phyloP scores from a whole-genome alignment of 345 rosid genomes.

The Melaleuca alternifolia region DNA sequence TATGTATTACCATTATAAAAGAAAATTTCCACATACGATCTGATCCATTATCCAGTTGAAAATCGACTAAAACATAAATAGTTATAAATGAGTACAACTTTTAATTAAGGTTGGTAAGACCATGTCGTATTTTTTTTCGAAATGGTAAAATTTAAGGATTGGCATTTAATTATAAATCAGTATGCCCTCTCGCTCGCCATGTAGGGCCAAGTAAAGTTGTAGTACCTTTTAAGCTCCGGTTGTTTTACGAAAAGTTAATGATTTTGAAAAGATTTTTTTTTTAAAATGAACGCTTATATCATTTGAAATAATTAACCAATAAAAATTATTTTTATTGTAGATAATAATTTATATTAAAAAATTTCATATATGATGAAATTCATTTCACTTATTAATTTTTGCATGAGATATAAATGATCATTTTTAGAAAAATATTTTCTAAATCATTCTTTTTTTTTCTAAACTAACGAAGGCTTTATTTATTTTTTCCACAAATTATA shows the following conservation, averaged over 20 bases:
- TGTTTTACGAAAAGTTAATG: too few species aligned
- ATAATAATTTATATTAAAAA: too few species aligned
- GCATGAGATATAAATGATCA: not conserved
- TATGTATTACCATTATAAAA: not conserved
- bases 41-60: not conserved
- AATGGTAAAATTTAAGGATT: too few species aligned
- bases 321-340: too few species aligned
- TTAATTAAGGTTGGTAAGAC: not conserved
- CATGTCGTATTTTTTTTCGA: not conserved
- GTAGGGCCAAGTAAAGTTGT: not conserved
- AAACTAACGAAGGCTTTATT: too few species aligned
- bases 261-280: not conserved
- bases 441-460: not conserved
- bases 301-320: too few species aligned
- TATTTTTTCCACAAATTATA: not conserved
- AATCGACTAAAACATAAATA: not conserved
- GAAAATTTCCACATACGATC: not conserved
- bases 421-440: not conserved
- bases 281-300: not conserved
- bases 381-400: too few species aligned
- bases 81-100: not conserved
- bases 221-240: not conserved
- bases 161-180: too few species aligned
- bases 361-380: too few species aligned
- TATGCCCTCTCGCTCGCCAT: not conserved